Conservation (phyloP, 2,329 filamentous ascomycete species). For the Colletotrichum sp. region DNA sequence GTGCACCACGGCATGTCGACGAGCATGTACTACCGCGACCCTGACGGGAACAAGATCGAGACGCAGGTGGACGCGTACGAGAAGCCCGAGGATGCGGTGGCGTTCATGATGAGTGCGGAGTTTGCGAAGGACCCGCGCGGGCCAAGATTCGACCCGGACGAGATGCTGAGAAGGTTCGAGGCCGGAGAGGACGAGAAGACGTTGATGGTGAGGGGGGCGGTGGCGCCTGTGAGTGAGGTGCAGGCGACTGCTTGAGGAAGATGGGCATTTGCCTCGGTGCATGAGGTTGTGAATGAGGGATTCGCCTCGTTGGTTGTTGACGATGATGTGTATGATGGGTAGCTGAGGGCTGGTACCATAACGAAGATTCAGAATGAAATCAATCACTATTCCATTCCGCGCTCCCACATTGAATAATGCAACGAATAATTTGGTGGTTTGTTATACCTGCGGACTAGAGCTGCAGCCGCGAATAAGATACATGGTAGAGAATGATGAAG, state of each 20-base stretch:
- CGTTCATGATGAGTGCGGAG: conserved; percentile 39
- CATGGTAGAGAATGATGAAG: fast-evolving
- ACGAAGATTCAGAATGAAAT: not conserved
- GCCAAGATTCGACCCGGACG: not conserved
- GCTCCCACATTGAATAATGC: not conserved
- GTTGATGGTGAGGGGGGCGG: not conserved
- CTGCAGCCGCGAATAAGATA: not conserved
- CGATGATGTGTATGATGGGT: not conserved
- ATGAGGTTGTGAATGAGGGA: not conserved
- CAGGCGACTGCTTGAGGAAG: not conserved
- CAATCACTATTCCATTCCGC: not conserved
- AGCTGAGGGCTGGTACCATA: not conserved
- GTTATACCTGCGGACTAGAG: fast-evolving
- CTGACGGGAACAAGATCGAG: conserved; percentile 53
- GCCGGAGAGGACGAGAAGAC: not conserved
- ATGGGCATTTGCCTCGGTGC: fast-evolving
- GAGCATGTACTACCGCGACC: conserved; percentile 53
- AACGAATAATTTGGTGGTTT: fast-evolving
- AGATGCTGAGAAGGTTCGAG: conserved; percentile 4
- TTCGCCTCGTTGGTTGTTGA: not conserved
- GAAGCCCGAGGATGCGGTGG: conserved; percentile 36
- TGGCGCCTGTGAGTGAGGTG: not conserved
- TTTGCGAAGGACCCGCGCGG: conserved; percentile 43
- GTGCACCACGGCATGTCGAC: conserved; percentile 53
- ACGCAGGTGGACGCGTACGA: conserved; percentile 50